These are phyloP conservation scores for Heterobasidion parviporum DNA, from an alignment of 1,284 basidiomycete genomes.

Conservation along the genomic window DNA sequence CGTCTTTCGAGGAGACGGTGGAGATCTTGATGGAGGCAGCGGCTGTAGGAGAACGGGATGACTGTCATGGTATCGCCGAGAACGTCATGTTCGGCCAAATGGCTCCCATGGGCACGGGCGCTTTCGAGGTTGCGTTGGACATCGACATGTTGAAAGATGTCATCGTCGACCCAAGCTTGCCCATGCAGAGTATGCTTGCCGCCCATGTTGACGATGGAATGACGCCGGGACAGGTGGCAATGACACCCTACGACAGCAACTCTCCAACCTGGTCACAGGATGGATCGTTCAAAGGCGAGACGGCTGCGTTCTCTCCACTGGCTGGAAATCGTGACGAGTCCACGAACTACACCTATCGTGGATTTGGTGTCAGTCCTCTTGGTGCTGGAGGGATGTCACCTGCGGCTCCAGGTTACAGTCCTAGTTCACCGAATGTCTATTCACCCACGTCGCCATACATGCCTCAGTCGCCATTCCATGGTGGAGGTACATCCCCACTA, in stretches of 20 bases:
- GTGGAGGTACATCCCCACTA: constrained; percentile 76
- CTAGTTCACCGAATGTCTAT: constrained; percentile 76
- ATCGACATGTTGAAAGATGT: constrained; percentile 99
- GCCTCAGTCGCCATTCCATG: constrained; percentile 72
- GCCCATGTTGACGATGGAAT: constrained; percentile 80
- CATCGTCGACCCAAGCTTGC: constrained; percentile 92
- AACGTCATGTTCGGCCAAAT: constrained; percentile 99
- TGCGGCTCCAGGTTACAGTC: constrained; percentile 70
- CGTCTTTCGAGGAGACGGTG: constrained; percentile 99
- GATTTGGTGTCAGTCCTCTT: constrained; percentile 78
- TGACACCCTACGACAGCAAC: constrained; percentile 93
- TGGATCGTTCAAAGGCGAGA: constrained; percentile 66
- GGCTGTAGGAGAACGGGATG: constrained; percentile 95
- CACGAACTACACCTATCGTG: constrained; percentile 63
- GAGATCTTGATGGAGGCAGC: constrained; percentile 99
- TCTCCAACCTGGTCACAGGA: constrained; percentile 75
- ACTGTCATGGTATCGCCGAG: constrained; percentile 97
- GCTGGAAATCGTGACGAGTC: constrained; percentile 82
- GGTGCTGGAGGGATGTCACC: constrained; percentile 77
- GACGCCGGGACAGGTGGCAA: constrained; percentile 84
- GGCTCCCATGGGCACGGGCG: constrained; percentile 95
- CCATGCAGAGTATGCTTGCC: constrained; percentile 79
- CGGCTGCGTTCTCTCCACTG: constrained; percentile 91
- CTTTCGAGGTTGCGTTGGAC: constrained; percentile 94
- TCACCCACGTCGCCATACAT: constrained; percentile 86